These are phyloP conservation scores for Rhizomucor pusillus DNA, from an alignment of 371 early-diverging fungal species.

Conservation along the genomic window DNA sequence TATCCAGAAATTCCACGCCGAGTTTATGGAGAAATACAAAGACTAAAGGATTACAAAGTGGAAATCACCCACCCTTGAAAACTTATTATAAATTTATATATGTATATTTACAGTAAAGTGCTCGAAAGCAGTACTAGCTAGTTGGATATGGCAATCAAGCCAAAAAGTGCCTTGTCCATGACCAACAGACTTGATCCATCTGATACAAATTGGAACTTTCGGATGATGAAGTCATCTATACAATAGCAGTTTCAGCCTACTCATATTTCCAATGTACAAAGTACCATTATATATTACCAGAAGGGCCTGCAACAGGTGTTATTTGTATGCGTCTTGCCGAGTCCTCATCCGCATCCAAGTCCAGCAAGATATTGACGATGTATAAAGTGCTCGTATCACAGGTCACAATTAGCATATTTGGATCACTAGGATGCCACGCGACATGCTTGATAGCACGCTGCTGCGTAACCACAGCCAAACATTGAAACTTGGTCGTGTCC, in stretches of 20 bases:
- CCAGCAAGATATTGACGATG: constrained; percentile 27
- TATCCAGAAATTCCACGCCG: constrained; percentile 74
- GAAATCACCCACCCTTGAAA: too few species aligned
- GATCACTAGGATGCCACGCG: constrained; percentile 59
- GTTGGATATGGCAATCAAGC: constrained; percentile 19
- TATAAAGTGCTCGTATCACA: constrained; percentile 39
- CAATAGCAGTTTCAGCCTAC: not conserved
- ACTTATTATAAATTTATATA: too few species aligned
- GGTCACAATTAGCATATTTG: constrained; percentile 43
- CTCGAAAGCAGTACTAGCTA: too few species aligned
- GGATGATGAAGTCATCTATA: constrained; percentile 36
- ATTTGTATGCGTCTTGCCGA: constrained; percentile 6
- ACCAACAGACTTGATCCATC: constrained; percentile 37
- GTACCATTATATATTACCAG: constrained; percentile 14
- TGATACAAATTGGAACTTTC: constrained; percentile 31
- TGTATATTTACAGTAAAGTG: too few species aligned
- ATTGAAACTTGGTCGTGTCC: constrained; percentile 42
- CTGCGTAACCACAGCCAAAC: constrained; percentile 49
- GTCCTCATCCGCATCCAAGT: constrained; percentile 15
- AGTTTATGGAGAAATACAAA: constrained; percentile 71
- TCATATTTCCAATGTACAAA: too few species aligned
- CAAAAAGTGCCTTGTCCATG: constrained; percentile 36
- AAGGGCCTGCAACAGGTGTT: constrained; percentile 20
- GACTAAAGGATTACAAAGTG: not conserved
- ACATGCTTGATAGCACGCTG: constrained; percentile 39